Evolutionary conservation across 139 green algal species (phyloP).

Genomic region (Tetraselmis chui): DNA sequence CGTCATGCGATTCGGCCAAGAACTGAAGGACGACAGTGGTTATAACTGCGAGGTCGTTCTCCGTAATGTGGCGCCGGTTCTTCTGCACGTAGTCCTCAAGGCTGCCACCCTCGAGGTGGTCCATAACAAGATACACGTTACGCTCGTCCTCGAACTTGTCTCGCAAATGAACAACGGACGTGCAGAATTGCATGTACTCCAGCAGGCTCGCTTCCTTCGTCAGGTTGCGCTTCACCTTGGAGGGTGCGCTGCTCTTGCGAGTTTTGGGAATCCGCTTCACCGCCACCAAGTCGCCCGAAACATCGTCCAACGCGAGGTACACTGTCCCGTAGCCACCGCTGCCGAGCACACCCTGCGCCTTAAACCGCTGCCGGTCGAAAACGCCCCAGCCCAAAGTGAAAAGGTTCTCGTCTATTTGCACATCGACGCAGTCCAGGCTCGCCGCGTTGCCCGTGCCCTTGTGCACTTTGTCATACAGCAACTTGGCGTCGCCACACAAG

Average conservation of each 20-base stretch:
- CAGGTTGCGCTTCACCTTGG: background rate
- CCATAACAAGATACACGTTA: background rate
- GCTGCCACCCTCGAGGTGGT: background rate
- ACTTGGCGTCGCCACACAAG: too few species aligned
- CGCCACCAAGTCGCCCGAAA: slow-evolving; percentile 59
- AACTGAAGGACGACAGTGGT: background rate
- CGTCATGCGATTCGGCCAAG: background rate
- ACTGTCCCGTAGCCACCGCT: slow-evolving; percentile 78
- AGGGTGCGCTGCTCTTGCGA: background rate
- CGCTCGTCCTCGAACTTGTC: background rate
- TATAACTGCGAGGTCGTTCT: background rate
- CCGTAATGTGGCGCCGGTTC: background rate
- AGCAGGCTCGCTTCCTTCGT: background rate
- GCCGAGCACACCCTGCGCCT: background rate
- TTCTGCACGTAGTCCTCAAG: background rate
- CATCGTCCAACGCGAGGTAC: slow-evolving; percentile 61
- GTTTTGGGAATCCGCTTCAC: slow-evolving; percentile 25
- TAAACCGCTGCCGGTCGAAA: background rate
- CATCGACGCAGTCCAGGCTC: background rate
- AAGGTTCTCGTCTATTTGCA: background rate
- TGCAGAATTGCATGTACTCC: background rate
- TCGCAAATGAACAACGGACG: background rate
- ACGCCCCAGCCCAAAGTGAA: background rate
- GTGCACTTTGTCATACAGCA: too few species aligned
- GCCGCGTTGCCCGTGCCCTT: background rate